Evolutionary conservation across 2,329 filamentous ascomycete genomes (phyloP), one percentile per base, ranked within the genome.

Genomic region (Trichoderma oligosporum): DNA sequence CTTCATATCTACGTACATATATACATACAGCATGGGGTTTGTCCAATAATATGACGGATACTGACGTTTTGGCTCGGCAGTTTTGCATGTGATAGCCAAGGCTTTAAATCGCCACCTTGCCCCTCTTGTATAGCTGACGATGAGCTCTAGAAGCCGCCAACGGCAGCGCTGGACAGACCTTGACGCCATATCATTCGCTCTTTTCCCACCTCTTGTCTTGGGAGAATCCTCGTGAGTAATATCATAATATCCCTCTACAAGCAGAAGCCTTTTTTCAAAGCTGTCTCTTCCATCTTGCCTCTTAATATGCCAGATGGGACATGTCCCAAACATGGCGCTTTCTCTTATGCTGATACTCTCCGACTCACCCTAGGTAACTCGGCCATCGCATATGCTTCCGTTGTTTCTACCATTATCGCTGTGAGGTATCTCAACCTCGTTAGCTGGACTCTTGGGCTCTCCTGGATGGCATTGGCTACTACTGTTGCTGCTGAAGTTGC

Each of bases 151-250:
- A 81, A 80, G 48, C 82, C 82, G 36, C 46, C 55, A 62, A 72
- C 49, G 73, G 75, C 58, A 76, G 76, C 31, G 77, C 82, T 65
- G 82, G 82, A 65, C 82, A 86, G 71, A 80, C 80, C 49, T 72
- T 87, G 67, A 87, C 83, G 59, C 83, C 86, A 72, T 88, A 87
- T 70, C 84, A 88, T 75, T 87, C 84, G 14, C 83, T 87, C 73
- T 88, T 88, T 73, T 81, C 80, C 49, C 83, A 86, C 70, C 78
- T 88, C 57, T 76, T 88, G 61, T 87, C 84, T 63, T 88, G 85
- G 83, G 79, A 85, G 68, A 84, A 86, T 70, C 83, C 83, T 68
- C 81, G 83, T 84, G 77, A 68, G 81, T 77, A 24, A 8, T 22
- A 24, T n/a, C n/a, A n/a, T n/a, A n/a, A n/a, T n/a, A n/a, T n/a